Evolutionary conservation across 192 early-diverging fungal species (phyloP).

Genomic region (Phlyctochytrium arcticum): DNA sequence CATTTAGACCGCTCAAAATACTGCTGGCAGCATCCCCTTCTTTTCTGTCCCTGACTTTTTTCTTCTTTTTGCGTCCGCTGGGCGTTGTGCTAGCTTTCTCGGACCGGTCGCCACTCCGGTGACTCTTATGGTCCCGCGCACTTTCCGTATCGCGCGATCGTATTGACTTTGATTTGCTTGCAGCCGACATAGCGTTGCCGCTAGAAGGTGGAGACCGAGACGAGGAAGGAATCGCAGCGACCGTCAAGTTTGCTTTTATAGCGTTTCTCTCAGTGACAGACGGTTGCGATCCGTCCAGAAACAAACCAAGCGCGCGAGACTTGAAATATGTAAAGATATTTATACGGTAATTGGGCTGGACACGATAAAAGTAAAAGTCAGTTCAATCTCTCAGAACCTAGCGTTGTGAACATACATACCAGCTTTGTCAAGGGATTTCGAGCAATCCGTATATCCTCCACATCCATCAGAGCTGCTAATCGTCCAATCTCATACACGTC

Average conservation of each 20-base stretch:
- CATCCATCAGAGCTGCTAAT: conserved; percentile 19
- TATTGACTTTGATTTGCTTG: too few relatives aligned
- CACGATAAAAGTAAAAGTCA: too few relatives aligned
- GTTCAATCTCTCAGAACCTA: too few relatives aligned
- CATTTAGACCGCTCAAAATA: too few relatives aligned
- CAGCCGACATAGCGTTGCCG: conserved; percentile 1
- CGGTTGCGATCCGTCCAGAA: conserved; percentile 33
- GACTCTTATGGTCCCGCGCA: too few relatives aligned
- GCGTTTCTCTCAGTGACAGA: conserved; percentile 27
- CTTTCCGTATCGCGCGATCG: too few relatives aligned
- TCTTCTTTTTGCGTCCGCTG: too few relatives aligned
- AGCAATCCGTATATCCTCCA: conserved; percentile 27
- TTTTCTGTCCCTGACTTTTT: too few relatives aligned
- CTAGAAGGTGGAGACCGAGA: background rate
- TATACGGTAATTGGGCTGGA: conserved; percentile 32
- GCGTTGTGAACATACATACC: conserved; percentile 11
- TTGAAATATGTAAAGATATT: conserved; percentile 50
- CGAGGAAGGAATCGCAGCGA: background rate
- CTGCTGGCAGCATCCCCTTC: too few relatives aligned
- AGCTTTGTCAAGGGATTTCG: conserved; percentile 38
- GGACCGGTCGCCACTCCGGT: too few relatives aligned
- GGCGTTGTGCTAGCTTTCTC: too few relatives aligned
- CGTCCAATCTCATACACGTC: conserved; percentile 42
- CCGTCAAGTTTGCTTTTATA: conserved; percentile 30
- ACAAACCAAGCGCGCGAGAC: conserved; percentile 22